Evolutionary conservation across 2,329 filamentous ascomycete species (phyloP).

Genomic region (Zalaria sp.): DNA sequence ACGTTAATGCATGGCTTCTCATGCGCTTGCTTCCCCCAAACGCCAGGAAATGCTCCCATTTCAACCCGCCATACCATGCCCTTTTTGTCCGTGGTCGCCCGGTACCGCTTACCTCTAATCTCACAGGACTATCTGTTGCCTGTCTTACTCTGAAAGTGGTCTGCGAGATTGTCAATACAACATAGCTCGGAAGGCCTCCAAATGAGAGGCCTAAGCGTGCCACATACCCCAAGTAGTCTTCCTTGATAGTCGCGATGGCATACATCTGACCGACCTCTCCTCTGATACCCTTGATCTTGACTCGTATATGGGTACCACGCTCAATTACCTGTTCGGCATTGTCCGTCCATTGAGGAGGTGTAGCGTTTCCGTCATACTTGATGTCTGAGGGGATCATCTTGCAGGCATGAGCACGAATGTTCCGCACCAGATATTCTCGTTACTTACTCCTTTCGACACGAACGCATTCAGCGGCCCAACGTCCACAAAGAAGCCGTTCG

Average conservation of each 20-base stretch:
- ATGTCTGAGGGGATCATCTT: slow-evolving; percentile 85
- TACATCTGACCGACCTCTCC: slow-evolving; percentile 91
- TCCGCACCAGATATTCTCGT: background rate
- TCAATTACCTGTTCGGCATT: slow-evolving; percentile 90
- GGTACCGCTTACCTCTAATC: background rate
- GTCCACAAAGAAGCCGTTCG: slow-evolving; percentile 79
- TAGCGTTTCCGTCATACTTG: slow-evolving; percentile 89
- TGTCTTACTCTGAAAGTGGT: background rate
- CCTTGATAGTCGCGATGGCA: slow-evolving; percentile 95
- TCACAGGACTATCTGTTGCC: background rate
- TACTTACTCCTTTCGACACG: slow-evolving; percentile 65
- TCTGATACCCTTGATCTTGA: slow-evolving; percentile 88
- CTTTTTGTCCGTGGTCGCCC: background rate
- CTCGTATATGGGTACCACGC: slow-evolving; percentile 79
- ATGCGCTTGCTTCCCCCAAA: background rate
- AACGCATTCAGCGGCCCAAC: slow-evolving; percentile 68
- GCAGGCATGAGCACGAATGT: background rate
- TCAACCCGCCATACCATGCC: background rate
- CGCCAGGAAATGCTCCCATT: background rate
- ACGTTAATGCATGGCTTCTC: background rate
- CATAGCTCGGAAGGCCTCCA: background rate
- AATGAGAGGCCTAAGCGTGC: background rate
- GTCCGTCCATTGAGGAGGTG: slow-evolving; percentile 92
- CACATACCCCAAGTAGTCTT: slow-evolving; percentile 30
- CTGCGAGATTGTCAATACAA: too few relatives aligned